These are phyloP conservation scores for Pseudomonodictys pantanalensis DNA, from an alignment of 495 filamentous ascomycete genomes.

Conservation along the genomic window DNA sequence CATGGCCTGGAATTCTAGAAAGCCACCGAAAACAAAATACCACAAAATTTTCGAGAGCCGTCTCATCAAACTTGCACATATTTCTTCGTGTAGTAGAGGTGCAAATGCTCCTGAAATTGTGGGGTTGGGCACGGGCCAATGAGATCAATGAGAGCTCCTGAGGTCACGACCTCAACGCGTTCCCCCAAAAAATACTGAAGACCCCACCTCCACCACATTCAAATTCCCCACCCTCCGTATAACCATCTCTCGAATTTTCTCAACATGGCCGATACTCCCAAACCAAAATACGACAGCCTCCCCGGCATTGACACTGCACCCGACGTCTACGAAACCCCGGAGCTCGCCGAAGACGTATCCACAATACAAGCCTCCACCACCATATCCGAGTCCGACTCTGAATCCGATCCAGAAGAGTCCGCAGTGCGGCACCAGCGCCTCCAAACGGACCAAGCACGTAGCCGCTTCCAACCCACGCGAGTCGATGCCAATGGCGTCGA, in stretches of 20 bases:
- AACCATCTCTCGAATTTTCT: neutral
- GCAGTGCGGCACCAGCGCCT: conserved; percentile 73
- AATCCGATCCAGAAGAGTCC: conserved; percentile 47
- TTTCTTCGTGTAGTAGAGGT: too few relatives aligned
- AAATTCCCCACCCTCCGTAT: neutral
- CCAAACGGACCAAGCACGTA: conserved; percentile 73
- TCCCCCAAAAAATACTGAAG: neutral
- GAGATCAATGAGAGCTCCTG: too few relatives aligned
- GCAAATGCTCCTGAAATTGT: too few relatives aligned
- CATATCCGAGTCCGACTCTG: conserved; percentile 47
- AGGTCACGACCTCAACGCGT: neutral
- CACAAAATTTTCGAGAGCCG: too few relatives aligned
- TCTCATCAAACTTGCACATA: neutral
- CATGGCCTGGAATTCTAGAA: too few relatives aligned
- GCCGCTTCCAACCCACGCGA: conserved; percentile 68
- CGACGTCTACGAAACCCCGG: conserved; percentile 94
- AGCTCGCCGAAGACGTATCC: conserved; percentile 81
- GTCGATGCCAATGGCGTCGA: conserved; percentile 73
- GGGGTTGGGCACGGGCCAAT: conserved; percentile 11
- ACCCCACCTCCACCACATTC: neutral
- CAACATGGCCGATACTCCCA: conserved; percentile 22
- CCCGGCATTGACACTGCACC: conserved; percentile 73
- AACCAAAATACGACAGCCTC: conserved; percentile 28
- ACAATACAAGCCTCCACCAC: conserved; percentile 68
- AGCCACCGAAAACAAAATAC: too few relatives aligned